Conservation (phyloP, 306 rosid species). For the Begonia peltatifolia region DNA sequence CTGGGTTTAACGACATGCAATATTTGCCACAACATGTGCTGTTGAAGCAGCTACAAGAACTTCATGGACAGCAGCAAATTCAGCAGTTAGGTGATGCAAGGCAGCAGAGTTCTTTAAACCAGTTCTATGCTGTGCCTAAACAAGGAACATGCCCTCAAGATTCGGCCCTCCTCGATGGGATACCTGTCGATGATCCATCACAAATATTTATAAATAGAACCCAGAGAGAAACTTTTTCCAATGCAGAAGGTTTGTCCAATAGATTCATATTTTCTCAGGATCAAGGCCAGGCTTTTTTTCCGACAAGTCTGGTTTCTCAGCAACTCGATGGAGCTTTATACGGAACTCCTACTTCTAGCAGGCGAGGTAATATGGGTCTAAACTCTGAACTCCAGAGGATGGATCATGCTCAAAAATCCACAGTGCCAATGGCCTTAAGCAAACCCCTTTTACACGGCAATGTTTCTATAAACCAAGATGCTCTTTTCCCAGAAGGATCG, state of each 20-base stretch:
- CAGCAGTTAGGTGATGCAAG: slow-evolving; percentile 34
- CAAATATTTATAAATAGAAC: slow-evolving; percentile 33
- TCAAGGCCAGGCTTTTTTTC: slow-evolving; percentile 25
- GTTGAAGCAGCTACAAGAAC: slow-evolving; percentile 41
- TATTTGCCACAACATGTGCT: slow-evolving; percentile 31
- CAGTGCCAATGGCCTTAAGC: slow-evolving; percentile 15
- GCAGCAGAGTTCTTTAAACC: slow-evolving; percentile 35
- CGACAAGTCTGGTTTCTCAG: slow-evolving; percentile 24
- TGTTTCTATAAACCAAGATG: slow-evolving; percentile 24
- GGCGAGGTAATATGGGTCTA: slow-evolving; percentile 22
- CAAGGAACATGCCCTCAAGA: slow-evolving; percentile 18
- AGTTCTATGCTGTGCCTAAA: slow-evolving; percentile 27
- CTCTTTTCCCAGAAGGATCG: slow-evolving; percentile 12
- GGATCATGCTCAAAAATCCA: slow-evolving; percentile 26
- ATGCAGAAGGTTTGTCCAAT: slow-evolving; percentile 22
- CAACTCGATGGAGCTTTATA: slow-evolving; percentile 34
- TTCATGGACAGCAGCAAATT: slow-evolving; percentile 46
- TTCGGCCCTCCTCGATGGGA: slow-evolving; percentile 17
- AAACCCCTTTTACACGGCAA: slow-evolving; percentile 15
- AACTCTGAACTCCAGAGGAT: slow-evolving; percentile 22
- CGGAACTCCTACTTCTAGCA: slow-evolving; percentile 26
- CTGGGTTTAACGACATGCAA: slow-evolving; percentile 38
- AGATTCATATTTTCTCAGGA: slow-evolving; percentile 27
- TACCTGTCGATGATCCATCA: slow-evolving; percentile 29
- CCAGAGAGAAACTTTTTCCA: slow-evolving; percentile 26